phyloP scores from a whole-genome alignment of 352 stramenopile genomes.

The Chrysophaeum taylorii region DNA sequence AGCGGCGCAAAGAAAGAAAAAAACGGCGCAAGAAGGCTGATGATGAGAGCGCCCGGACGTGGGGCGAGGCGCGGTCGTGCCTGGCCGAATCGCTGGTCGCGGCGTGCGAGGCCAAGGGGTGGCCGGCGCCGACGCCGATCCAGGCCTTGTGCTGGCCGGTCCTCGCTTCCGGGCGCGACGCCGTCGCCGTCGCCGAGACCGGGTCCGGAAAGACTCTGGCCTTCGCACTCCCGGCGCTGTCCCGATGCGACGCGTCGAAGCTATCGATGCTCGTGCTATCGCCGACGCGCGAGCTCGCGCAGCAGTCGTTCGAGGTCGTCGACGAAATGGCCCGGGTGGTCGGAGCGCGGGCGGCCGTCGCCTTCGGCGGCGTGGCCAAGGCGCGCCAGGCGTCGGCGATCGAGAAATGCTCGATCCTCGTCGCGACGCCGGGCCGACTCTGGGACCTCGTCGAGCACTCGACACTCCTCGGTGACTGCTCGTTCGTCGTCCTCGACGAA shows the following conservation, averaged over 20 bases:
- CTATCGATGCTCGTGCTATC: conserved; percentile 83
- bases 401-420: conserved; percentile 73
- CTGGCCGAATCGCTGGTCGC: conserved; percentile 49
- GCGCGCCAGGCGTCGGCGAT: conserved; percentile 74
- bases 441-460: conserved; percentile 64
- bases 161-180: conserved; percentile 63
- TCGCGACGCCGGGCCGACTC: conserved; percentile 87
- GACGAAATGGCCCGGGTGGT: conserved; percentile 64
- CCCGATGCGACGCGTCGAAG: conserved; percentile 71
- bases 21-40: conserved; percentile 22
- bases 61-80: conserved; percentile 58
- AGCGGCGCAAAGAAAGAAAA: conserved; percentile 39
- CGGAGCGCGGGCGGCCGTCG: conserved; percentile 68
- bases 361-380: conserved; percentile 92
- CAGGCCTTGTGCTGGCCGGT: conserved; percentile 92
- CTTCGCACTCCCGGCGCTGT: conserved; percentile 82
- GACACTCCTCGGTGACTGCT: conserved; percentile 49
- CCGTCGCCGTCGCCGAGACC: conserved; percentile 75
- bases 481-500: conserved; percentile 87
- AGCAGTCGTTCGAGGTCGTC: conserved; percentile 81
- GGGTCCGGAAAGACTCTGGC: conserved; percentile 87
- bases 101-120: conserved; percentile 65
- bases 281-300: conserved; percentile 81
- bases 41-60: conserved; percentile 35
- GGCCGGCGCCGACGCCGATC: conserved; percentile 85